Percentiles rank a stretch among this genome's conserved stretches.
Conservation (phyloP, 139 green algal species). For the Closterium sp. region DNA sequence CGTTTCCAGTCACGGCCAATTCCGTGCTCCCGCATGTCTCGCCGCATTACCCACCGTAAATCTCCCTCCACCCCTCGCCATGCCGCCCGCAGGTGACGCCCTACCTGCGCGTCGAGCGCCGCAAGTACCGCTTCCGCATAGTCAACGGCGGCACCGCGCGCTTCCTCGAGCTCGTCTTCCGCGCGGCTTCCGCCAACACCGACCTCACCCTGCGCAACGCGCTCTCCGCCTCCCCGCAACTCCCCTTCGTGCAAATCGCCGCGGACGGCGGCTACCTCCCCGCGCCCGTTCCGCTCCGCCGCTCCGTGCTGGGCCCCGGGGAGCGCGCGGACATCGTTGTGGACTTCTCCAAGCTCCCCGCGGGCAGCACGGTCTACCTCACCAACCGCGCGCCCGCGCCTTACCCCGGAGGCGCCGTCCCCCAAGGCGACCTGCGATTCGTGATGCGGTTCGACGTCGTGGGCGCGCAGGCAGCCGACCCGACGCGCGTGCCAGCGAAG, state of each 20-base stretch:
- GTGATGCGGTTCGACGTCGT: neutral
- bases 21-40: too few relatives aligned
- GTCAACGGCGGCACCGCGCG: slow-evolving; percentile 32
- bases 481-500: neutral
- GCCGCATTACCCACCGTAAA: too few relatives aligned
- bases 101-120: slow-evolving; percentile 10
- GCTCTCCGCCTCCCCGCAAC: neutral
- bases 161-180: slow-evolving; percentile 27
- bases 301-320: slow-evolving; percentile 4
- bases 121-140: slow-evolving; percentile 40
- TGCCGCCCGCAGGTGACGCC: neutral
- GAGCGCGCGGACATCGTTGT: slow-evolving; percentile 29
- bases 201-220: neutral
- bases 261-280: slow-evolving; percentile 27
- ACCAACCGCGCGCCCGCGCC: neutral
- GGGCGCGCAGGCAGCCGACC: neutral
- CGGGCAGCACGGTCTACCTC: neutral
- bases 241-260: slow-evolving; percentile 25
- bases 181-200: neutral
- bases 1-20: too few relatives aligned
- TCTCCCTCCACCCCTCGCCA: too few relatives aligned
- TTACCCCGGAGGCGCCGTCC: neutral
- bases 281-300: slow-evolving; percentile 3
- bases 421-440: neutral
- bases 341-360: slow-evolving; percentile 16